phyloP scores from a whole-genome alignment of 2,329 filamentous ascomycete species.

The Harringtonia aguacate region DNA sequence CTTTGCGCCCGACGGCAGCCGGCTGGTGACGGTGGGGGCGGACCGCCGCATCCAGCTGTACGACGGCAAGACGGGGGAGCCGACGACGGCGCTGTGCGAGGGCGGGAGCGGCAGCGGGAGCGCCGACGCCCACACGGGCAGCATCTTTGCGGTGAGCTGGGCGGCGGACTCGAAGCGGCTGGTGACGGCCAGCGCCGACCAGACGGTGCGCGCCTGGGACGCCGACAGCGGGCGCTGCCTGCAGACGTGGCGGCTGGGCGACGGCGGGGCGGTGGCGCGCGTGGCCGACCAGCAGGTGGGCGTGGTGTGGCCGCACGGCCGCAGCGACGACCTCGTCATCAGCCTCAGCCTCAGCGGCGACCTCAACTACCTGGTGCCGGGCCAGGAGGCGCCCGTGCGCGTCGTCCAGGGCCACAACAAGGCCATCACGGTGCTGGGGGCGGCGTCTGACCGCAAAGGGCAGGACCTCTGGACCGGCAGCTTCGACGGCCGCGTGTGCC shows the following conservation, averaged over 20 bases:
- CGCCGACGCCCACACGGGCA: slow-evolving; percentile 67
- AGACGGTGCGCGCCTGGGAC: slow-evolving; percentile 93
- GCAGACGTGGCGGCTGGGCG: slow-evolving; percentile 78
- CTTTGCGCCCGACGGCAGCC: slow-evolving; percentile 79
- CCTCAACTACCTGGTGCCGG: slow-evolving; percentile 76
- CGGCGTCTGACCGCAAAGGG: slow-evolving; percentile 41
- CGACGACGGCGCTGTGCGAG: slow-evolving; percentile 65
- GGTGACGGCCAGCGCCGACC: slow-evolving; percentile 86
- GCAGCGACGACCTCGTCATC: slow-evolving; percentile 79
- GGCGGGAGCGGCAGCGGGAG: slow-evolving; percentile 29
- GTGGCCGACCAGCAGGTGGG: slow-evolving; percentile 86
- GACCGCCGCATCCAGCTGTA: slow-evolving; percentile 90
- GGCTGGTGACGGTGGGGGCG: slow-evolving; percentile 80
- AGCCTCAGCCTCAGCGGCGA: slow-evolving; percentile 82
- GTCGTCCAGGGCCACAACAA: slow-evolving; percentile 84
- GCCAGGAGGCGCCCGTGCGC: slow-evolving; percentile 55
- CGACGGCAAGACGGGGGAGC: slow-evolving; percentile 89
- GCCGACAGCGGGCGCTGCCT: slow-evolving; percentile 64
- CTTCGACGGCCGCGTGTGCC: slow-evolving; percentile 78
- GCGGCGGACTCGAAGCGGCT: slow-evolving; percentile 74
- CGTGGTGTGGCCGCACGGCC: slow-evolving; percentile 76
- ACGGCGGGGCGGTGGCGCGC: slow-evolving; percentile 54
- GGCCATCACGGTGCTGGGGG: slow-evolving; percentile 68
- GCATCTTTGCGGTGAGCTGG: slow-evolving; percentile 90
- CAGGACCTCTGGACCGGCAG: slow-evolving; percentile 78